phyloP scores from a whole-genome alignment of 345 rosid species.

The Citrus inodora region DNA sequence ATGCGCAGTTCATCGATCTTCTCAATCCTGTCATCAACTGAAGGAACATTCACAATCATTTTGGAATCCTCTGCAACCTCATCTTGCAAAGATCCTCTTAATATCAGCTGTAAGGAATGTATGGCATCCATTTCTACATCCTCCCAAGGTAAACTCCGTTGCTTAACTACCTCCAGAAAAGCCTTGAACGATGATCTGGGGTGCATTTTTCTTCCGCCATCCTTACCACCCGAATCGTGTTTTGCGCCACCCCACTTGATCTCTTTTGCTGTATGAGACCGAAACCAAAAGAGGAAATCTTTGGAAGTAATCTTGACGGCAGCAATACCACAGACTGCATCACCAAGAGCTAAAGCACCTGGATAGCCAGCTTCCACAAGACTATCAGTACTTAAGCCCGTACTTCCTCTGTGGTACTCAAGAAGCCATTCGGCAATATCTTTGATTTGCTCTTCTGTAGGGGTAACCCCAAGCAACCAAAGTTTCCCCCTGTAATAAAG shows the following conservation, averaged over 20 bases:
- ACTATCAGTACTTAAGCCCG: slow-evolving; percentile 79
- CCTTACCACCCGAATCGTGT: slow-evolving; percentile 62
- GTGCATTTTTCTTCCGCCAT: slow-evolving; percentile 73
- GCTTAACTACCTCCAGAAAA: slow-evolving; percentile 73
- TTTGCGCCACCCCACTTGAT: slow-evolving; percentile 93
- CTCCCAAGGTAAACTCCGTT: slow-evolving; percentile 70
- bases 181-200: slow-evolving; percentile 91
- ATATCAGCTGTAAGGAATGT: slow-evolving; percentile 82
- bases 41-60: slow-evolving; percentile 40
- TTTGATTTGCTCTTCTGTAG: slow-evolving; percentile 62
- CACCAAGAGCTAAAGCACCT: slow-evolving; percentile 61
- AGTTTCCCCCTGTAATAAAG: slow-evolving; percentile 54
- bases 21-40: slow-evolving; percentile 45
- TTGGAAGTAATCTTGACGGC: slow-evolving; percentile 51
- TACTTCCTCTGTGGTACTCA: slow-evolving; percentile 51
- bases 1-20: slow-evolving; percentile 55
- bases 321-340: slow-evolving; percentile 75
- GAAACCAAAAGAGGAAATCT: slow-evolving; percentile 85
- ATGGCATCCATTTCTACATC: slow-evolving; percentile 88
- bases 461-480: slow-evolving; percentile 74
- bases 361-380: slow-evolving; percentile 85
- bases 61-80: slow-evolving; percentile 45
- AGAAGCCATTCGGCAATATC: slow-evolving; percentile 69
- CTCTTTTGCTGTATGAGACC: slow-evolving; percentile 74
- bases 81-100: slow-evolving; percentile 62